Conservation (phyloP, 495 filamentous ascomycete species). For the Cercophora sp. region DNA sequence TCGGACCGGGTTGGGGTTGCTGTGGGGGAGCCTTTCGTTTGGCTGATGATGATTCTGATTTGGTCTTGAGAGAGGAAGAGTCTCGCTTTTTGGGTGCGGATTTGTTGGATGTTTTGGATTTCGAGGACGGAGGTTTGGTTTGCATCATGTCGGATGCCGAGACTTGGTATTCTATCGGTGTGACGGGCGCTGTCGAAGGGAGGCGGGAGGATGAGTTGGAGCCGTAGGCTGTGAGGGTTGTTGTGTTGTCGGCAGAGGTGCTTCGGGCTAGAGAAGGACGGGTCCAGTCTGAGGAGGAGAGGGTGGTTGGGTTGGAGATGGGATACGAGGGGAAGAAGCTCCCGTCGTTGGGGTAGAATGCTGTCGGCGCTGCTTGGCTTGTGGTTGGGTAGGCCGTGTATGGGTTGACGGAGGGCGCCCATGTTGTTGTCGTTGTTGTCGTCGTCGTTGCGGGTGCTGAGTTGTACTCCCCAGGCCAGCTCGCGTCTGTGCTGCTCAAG, state of each 20-base stretch:
- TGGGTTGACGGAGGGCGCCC: conserved; percentile 1
- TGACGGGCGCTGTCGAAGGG: neutral
- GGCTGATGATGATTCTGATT: neutral
- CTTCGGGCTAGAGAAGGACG: neutral
- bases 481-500: neutral
- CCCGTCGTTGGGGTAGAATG: neutral
- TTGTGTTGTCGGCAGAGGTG: neutral
- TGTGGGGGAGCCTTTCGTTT: too few species aligned
- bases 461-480: too few species aligned
- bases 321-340: neutral
- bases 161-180: neutral
- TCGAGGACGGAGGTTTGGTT: neutral
- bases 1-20: too few species aligned
- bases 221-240: neutral
- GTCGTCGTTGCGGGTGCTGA: neutral
- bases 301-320: neutral
- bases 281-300: neutral
- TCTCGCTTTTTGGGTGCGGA: too few species aligned
- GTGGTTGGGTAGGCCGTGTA: neutral
- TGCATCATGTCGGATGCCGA: neutral
- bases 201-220: neutral
- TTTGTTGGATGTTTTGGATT: neutral
- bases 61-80: neutral
- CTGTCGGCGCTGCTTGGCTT: neutral
- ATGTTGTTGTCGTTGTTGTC: neutral